Conservation (phyloP, 179 eudicot species). For the Camellia oleifera region DNA sequence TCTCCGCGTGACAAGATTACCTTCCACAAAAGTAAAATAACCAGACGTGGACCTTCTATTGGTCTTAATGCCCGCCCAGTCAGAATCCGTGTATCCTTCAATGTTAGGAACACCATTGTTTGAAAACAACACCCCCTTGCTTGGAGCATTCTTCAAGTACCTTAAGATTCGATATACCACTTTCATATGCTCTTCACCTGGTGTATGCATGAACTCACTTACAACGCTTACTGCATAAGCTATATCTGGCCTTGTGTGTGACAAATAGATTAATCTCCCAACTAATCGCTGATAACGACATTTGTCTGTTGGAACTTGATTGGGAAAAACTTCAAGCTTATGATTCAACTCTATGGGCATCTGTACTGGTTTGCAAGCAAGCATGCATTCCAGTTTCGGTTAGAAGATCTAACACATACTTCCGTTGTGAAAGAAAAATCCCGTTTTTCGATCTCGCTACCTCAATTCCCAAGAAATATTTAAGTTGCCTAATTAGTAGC, state of each 20-base stretch:
- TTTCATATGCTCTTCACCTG: constrained; percentile 15
- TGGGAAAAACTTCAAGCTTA: neutral
- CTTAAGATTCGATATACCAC: neutral
- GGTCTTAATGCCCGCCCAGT: neutral
- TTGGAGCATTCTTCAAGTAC: constrained; percentile 2
- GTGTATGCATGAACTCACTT: constrained; percentile 8
- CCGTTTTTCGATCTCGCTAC: neutral
- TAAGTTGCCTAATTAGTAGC: neutral
- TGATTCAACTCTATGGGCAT: constrained; percentile 4
- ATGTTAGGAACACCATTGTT: neutral
- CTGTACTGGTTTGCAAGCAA: neutral
- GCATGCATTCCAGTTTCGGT: constrained; percentile 7
- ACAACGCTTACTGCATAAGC: neutral
- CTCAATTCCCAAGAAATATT: constrained; percentile 4
- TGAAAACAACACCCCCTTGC: neutral
- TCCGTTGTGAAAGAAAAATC: neutral
- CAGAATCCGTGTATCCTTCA: constrained; percentile 6
- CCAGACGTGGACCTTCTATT: constrained; percentile 11
- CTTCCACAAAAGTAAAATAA: constrained; percentile 10
- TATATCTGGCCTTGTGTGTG: neutral
- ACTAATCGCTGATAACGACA: neutral
- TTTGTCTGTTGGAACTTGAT: constrained; percentile 6
- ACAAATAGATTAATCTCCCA: constrained; percentile 1
- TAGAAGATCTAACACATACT: neutral
- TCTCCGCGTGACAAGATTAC: constrained; percentile 11